Conservation (phyloP, 2,329 filamentous ascomycete genomes). For the Penicillium sp. region DNA sequence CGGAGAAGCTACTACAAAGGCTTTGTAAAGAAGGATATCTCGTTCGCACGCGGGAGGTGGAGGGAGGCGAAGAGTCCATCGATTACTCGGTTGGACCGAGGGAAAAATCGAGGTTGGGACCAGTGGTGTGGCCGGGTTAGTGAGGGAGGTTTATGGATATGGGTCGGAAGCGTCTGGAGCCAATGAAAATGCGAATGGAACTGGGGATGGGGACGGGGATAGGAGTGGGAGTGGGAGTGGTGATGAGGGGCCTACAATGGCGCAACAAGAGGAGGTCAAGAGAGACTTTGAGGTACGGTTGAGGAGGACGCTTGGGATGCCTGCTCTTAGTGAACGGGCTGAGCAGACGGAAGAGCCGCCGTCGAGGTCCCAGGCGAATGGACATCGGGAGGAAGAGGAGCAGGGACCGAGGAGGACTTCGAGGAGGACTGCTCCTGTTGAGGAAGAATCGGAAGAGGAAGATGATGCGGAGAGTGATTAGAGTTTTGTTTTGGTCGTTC, state of each 20-base stretch:
- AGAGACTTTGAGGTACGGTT: conserved; percentile 62
- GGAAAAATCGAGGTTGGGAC: conserved; percentile 82
- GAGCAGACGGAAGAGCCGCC: background rate
- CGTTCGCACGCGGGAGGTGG: conserved; percentile 67
- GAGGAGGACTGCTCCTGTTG: conserved; percentile 8
- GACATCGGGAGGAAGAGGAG: background rate
- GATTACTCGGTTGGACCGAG: conserved; percentile 85
- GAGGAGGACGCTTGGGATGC: conserved; percentile 61
- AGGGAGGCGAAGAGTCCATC: conserved; percentile 71
- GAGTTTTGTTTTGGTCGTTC: background rate
- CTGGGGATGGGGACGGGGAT: background rate
- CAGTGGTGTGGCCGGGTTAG: conserved; percentile 71
- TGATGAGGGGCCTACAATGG: conserved; percentile 8
- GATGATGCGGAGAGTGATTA: conserved; percentile 4
- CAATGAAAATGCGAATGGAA: conserved; percentile 8
- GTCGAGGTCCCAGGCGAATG: background rate
- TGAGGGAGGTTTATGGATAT: conserved; percentile 54
- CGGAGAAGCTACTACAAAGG: conserved; percentile 70
- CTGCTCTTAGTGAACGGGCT: conserved; percentile 10
- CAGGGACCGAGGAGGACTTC: conserved; percentile 10
- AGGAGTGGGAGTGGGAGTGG: conserved; percentile 17
- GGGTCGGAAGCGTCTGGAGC: background rate
- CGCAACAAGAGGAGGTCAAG: conserved; percentile 3
- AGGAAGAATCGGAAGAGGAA: conserved; percentile 2
- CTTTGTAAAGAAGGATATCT: conserved; percentile 85